Conservation (phyloP, 1,284 basidiomycete species). For the Trichosporon sp. region DNA sequence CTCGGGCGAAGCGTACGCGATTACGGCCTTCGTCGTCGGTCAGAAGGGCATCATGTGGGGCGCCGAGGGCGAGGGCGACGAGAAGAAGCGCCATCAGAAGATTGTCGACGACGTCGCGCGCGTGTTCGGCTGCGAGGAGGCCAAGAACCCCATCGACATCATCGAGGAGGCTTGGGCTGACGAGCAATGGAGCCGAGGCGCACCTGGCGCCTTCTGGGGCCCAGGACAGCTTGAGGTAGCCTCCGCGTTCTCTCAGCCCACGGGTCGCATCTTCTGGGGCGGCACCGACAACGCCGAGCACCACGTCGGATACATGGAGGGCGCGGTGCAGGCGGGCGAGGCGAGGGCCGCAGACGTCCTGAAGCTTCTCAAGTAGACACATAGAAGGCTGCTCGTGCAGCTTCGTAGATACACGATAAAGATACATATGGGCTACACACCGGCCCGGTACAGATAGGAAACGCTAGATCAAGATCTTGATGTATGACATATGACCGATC, state of each 20-base stretch:
- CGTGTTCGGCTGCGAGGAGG: slow-evolving; percentile 4
- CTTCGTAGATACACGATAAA: background rate
- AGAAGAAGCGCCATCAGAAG: background rate
- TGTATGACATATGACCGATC: background rate
- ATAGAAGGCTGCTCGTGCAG: background rate
- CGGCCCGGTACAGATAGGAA: background rate
- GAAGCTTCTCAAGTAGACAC: background rate
- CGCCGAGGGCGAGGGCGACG: background rate
- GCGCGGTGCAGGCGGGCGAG: slow-evolving; percentile 9
- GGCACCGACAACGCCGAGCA: slow-evolving; percentile 12
- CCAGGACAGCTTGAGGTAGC: slow-evolving; percentile 3
- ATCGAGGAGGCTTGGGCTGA: slow-evolving; percentile 5
- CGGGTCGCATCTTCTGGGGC: slow-evolving; percentile 11
- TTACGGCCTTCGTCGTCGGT: slow-evolving; percentile 5
- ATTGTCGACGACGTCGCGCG: background rate
- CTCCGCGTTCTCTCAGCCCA: background rate
- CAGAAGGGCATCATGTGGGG: too few relatives aligned
- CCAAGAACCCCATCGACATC: background rate
- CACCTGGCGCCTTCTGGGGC: background rate
- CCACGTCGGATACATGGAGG: slow-evolving; percentile 18
- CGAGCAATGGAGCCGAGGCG: slow-evolving; percentile 8
- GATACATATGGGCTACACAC: background rate
- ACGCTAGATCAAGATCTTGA: background rate
- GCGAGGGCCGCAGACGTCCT: slow-evolving; percentile 1
- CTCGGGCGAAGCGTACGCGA: background rate